Percentiles rank a stretch among this genome's conserved stretches.
These are phyloP conservation scores for Glomus cerebriforme DNA, from an alignment of 192 early-diverging fungal genomes.

Conservation along the genomic window DNA sequence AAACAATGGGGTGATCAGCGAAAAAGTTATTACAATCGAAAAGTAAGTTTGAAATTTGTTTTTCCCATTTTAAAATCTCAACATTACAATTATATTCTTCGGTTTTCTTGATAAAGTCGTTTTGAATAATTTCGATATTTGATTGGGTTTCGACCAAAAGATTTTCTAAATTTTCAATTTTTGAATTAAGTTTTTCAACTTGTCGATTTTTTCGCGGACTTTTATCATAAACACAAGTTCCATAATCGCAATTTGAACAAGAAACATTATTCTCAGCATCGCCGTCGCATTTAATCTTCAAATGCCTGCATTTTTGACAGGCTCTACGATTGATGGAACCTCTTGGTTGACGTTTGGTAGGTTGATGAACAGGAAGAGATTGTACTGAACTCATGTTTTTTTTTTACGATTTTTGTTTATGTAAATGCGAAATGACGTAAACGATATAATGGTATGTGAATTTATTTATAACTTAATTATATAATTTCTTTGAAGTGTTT, in stretches of 20 bases:
- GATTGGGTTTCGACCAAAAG: neutral
- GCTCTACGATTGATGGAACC: constrained; percentile 15
- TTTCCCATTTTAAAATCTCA: neutral
- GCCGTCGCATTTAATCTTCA: constrained; percentile 12
- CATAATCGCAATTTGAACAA: constrained; percentile 5
- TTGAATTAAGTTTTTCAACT: neutral
- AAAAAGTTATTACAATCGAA: neutral
- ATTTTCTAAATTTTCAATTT: neutral
- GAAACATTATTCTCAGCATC: neutral
- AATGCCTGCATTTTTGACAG: neutral
- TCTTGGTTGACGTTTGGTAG: neutral
- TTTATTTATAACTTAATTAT: too few species aligned
- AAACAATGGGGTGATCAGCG: neutral
- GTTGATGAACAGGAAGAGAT: too few species aligned
- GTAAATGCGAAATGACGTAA: too few species aligned
- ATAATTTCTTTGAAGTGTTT: too few species aligned
- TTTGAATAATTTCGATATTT: neutral
- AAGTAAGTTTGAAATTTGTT: neutral
- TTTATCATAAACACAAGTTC: neutral
- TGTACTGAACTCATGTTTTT: too few species aligned
- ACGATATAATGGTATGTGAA: too few species aligned
- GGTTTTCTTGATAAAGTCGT: neutral
- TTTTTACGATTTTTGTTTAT: too few species aligned
- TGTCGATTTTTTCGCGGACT: constrained; percentile 20
- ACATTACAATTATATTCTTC: neutral